Evolutionary conservation across 805 yeast species (phyloP).

Genomic region (Yarrowia keelungensis): DNA sequence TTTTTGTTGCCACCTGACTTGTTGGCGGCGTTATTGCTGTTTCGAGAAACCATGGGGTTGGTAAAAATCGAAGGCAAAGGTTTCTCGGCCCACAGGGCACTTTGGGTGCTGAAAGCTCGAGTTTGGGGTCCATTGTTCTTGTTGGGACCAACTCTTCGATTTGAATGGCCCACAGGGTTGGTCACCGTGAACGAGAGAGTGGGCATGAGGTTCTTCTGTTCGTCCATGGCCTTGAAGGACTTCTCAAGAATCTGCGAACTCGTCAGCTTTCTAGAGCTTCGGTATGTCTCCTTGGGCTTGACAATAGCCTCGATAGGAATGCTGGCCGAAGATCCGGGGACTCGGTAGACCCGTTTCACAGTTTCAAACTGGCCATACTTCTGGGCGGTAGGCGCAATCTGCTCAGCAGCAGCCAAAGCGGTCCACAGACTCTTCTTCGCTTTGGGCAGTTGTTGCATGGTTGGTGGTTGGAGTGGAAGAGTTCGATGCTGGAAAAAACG

Average conservation of each 20-base stretch:
- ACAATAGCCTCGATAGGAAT: slow-evolving; percentile 8
- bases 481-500: neutral
- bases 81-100: slow-evolving; percentile 10
- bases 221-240: neutral
- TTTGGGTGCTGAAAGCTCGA: slow-evolving; percentile 15
- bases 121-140: slow-evolving; percentile 13
- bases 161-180: slow-evolving; percentile 4
- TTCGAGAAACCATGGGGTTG: slow-evolving; percentile 12
- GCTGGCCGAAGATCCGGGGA: neutral
- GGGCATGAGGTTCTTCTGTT: slow-evolving; percentile 7
- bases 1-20: neutral
- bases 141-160: neutral
- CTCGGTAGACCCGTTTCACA: neutral
- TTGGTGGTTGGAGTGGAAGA: neutral
- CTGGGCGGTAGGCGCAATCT: neutral
- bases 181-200: neutral
- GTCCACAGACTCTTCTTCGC: slow-evolving; percentile 11
- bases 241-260: neutral
- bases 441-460: slow-evolving; percentile 2
- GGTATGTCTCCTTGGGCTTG: slow-evolving; percentile 12
- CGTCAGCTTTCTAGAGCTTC: neutral
- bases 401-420: slow-evolving; percentile 13
- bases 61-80: slow-evolving; percentile 14
- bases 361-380: slow-evolving; percentile 5
- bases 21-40: neutral